Evolutionary conservation across 495 filamentous ascomycete species (phyloP), one percentile per base, ranked within the genome.

Genomic region (Lasiosphaeriaceae sp.): DNA sequence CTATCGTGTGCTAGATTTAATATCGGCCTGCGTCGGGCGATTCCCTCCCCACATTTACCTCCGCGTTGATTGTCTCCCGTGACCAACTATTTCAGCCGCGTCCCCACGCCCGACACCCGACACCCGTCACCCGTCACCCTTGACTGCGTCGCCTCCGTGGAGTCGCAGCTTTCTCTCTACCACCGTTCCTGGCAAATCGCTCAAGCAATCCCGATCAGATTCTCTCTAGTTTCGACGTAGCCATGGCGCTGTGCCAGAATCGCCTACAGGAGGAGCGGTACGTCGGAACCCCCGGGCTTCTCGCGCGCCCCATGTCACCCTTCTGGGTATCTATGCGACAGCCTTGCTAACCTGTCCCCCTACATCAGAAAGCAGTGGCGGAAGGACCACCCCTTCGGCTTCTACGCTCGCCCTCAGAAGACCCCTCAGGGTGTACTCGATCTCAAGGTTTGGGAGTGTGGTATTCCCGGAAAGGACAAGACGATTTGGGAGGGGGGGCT

Each of bases 401-500:
- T 99, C 80, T 96, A 87, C 71, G 94, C 94, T 23, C 88, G 92
- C 61, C 94, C 95, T 2, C 71, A 87, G 51, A 88, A 91, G 62
- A 93, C 85, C 51, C 64, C 83, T 7, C 80, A 90, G 55, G 92
- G 92, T 19, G 85, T 90, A 0, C 78, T 97, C 24, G 95, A 99
- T 65, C 72, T 99, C 47, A 97, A 97, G 82, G 79, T 83, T 44
- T 99, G 94, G 94, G 90, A 96, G 58, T 99, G 94, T 63, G 92
- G 91, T 23, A 87, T 99, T 24, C 94, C 94, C 3, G 94, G 95
- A 62, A 97, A 96, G 69, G 86, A 94, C 53, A 90, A 92, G 76
- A 97, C 95, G 0, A 80, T 97, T 20, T 99, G 94, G 94, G 94
- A 95, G 65, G 93, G 93, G 29, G 93, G 95, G 0, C 75, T 97